Conservation (phyloP, 345 rosid species). For the Hypericum perforatum region DNA sequence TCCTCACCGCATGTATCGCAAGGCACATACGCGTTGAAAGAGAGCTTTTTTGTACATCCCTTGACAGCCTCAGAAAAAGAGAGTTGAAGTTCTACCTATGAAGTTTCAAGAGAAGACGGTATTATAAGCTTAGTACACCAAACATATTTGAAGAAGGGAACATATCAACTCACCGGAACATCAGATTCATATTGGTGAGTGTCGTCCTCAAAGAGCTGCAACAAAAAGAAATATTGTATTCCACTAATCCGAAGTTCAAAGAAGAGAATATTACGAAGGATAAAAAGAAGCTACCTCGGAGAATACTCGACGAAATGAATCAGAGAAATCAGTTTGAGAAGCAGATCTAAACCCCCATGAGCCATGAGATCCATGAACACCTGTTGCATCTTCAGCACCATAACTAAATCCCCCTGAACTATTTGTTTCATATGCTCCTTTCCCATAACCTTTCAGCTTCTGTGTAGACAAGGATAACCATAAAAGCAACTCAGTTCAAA, state of each 20-base stretch:
- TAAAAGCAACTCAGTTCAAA: background rate
- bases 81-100: conserved; percentile 56
- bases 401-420: conserved; percentile 17
- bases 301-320: conserved; percentile 76
- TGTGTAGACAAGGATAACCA: conserved; percentile 6
- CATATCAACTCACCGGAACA: conserved; percentile 44
- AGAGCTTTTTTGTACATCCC: conserved; percentile 72
- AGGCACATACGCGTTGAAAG: conserved; percentile 63
- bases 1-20: conserved; percentile 82
- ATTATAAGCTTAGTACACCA: conserved; percentile 16
- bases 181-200: conserved; percentile 43
- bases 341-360: conserved; percentile 45
- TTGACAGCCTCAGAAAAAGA: conserved; percentile 77
- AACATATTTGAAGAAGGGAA: conserved; percentile 3
- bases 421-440: conserved; percentile 30
- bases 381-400: conserved; percentile 12
- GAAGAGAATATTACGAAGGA: conserved; percentile 4
- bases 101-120: conserved; percentile 6
- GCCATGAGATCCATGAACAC: conserved; percentile 26
- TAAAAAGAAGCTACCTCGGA: conserved; percentile 52
- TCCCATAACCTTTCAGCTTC: conserved; percentile 40
- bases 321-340: conserved; percentile 55
- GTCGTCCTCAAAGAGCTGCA: conserved; percentile 70
- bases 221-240: conserved; percentile 11
- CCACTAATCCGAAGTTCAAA: conserved; percentile 14